A percentile compares a stretch with the other conserved stretches of the same genome.
Conservation (phyloP, 495 filamentous ascomycete genomes). For the Parachaetomium inaequale region DNA sequence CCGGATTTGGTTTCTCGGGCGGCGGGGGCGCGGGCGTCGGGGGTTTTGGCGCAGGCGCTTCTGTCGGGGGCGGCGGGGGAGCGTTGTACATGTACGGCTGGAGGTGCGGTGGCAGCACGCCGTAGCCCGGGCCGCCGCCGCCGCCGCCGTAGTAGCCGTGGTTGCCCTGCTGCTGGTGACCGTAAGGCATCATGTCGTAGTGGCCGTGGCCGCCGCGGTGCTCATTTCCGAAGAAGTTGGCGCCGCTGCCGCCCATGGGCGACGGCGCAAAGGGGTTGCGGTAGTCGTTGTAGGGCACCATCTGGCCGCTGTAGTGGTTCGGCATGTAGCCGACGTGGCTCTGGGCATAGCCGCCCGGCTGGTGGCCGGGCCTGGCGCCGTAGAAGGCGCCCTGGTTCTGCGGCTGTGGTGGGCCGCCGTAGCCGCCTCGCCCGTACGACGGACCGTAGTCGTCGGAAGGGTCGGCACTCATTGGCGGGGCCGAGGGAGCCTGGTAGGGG, state of each 20-base stretch:
- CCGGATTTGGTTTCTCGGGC: slow-evolving; percentile 42
- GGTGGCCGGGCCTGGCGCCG: slow-evolving; percentile 32
- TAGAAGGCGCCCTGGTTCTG: slow-evolving; percentile 35
- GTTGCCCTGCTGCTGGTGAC: slow-evolving; percentile 19
- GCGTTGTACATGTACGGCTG: slow-evolving; percentile 40
- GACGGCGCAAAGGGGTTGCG: slow-evolving; percentile 45
- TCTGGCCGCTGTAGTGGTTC: slow-evolving; percentile 31
- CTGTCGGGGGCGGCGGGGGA: slow-evolving; percentile 47
- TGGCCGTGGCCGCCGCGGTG: slow-evolving; percentile 23
- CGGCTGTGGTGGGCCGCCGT: slow-evolving; percentile 32
- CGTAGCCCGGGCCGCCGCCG: slow-evolving; percentile 17
- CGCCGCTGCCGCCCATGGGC: slow-evolving; percentile 10
- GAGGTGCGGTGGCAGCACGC: slow-evolving; percentile 34
- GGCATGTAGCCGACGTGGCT: slow-evolving; percentile 42
- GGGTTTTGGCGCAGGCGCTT: slow-evolving; percentile 30
- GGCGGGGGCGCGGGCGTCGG: slow-evolving; percentile 36
- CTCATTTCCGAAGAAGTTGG: slow-evolving; percentile 36
- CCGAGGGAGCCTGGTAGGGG: slow-evolving; percentile 35
- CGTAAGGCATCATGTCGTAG: slow-evolving; percentile 50
- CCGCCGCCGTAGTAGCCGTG: slow-evolving; percentile 25
- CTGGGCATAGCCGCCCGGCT: slow-evolving; percentile 33
- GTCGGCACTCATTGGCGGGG: slow-evolving; percentile 49
- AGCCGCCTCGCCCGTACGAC: slow-evolving; percentile 32
- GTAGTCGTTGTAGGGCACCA: slow-evolving; percentile 45
- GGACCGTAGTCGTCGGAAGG: slow-evolving; percentile 41